These are phyloP conservation scores for Penicillium alfredii DNA, from an alignment of 495 filamentous ascomycete genomes.

Conservation along the genomic window DNA sequence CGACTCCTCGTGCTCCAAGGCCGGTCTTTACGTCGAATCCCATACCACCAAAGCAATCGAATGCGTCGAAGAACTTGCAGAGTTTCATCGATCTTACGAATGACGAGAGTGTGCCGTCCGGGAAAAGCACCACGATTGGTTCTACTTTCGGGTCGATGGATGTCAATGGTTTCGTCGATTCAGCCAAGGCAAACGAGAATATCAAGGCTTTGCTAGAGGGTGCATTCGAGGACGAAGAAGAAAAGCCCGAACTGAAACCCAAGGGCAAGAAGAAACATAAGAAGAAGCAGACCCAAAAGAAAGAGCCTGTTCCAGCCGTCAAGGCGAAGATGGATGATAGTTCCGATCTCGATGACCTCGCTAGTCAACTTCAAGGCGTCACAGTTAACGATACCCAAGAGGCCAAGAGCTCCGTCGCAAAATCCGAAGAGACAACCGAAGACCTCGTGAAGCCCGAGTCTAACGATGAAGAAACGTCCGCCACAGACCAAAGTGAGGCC, in stretches of 20 bases:
- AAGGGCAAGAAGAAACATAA: slow-evolving; percentile 48
- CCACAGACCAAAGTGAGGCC: slow-evolving; percentile 3
- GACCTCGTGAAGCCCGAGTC: slow-evolving; percentile 26
- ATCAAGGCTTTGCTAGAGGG: slow-evolving; percentile 85
- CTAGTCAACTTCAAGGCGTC: slow-evolving; percentile 54
- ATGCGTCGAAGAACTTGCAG: slow-evolving; percentile 33
- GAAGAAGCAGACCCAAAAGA: slow-evolving; percentile 29
- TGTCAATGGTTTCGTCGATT: slow-evolving; percentile 66
- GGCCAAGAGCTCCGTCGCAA: too few relatives aligned
- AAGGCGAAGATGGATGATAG: slow-evolving; percentile 17
- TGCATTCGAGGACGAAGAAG: slow-evolving; percentile 77
- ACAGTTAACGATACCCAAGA: slow-evolving; percentile 37
- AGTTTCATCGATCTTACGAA: slow-evolving; percentile 43
- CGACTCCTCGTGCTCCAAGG: slow-evolving; percentile 33
- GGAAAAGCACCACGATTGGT: slow-evolving; percentile 15
- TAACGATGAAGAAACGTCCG: slow-evolving; percentile 45
- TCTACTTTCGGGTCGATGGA: slow-evolving; percentile 44
- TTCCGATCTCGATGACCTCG: slow-evolving; percentile 47
- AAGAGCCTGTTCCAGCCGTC: slow-evolving; percentile 37
- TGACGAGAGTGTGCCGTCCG: slow-evolving; percentile 21
- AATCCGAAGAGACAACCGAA: slow-evolving; percentile 38
- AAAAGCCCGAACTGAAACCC: slow-evolving; percentile 46
- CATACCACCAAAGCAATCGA: slow-evolving; percentile 26
- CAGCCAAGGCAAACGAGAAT: slow-evolving; percentile 70
- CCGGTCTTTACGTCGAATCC: slow-evolving; percentile 42